Evolutionary conservation across 805 yeast species (phyloP).

Genomic region (Tetrapisispora phaffii): DNA sequence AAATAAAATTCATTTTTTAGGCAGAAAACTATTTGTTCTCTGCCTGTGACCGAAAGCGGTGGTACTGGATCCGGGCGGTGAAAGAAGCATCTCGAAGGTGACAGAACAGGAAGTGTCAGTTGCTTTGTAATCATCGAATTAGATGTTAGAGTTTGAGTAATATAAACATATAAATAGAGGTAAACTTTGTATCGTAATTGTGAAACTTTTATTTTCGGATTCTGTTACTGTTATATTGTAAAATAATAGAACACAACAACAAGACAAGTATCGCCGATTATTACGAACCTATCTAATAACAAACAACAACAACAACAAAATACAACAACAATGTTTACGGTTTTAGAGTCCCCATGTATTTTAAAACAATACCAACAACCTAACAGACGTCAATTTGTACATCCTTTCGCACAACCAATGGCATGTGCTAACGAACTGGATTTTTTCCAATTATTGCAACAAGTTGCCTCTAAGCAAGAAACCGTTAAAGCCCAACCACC

Average conservation of each 20-base stretch:
- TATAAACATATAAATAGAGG: background rate
- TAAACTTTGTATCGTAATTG: background rate
- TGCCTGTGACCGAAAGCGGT: background rate
- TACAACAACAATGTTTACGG: constrained; percentile 12
- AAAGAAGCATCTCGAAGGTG: background rate
- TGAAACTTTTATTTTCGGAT: background rate
- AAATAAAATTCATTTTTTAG: background rate
- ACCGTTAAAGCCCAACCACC: background rate
- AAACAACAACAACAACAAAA: background rate
- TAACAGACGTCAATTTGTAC: background rate
- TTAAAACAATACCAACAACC: constrained; percentile 7
- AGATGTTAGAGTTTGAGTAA: background rate
- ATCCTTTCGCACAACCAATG: constrained; percentile 12
- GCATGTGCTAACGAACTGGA: background rate
- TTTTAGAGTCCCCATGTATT: constrained; percentile 18
- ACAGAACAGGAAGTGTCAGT: constrained; percentile 3
- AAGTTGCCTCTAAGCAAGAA: background rate
- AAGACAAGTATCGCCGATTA: constrained; percentile 1
- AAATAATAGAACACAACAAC: background rate
- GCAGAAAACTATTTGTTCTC: background rate
- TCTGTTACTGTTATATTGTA: background rate
- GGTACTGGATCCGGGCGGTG: background rate
- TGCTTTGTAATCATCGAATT: background rate
- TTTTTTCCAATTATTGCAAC: constrained; percentile 3
- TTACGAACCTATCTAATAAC: background rate